Evolutionary conservation across 225 moss, liverwort and hornwort species (phyloP).

Genomic region (Anthoceros angustus): DNA sequence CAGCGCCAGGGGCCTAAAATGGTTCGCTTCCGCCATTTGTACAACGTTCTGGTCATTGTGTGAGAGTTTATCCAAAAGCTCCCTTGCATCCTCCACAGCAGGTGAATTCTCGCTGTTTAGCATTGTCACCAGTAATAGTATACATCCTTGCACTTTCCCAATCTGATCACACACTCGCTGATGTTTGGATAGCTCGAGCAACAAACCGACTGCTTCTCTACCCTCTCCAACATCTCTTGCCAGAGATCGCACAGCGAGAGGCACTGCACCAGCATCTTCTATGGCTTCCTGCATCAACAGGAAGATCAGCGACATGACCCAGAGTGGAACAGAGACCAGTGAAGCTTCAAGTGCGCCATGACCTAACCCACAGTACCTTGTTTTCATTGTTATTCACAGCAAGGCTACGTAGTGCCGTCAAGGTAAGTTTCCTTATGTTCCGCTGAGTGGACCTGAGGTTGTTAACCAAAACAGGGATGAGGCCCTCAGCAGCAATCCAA

Average conservation of each 20-base stretch:
- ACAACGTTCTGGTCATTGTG: slow-evolving; percentile 90
- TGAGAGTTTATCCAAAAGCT: slow-evolving; percentile 62
- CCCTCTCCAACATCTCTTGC: slow-evolving; percentile 86
- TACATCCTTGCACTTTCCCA: slow-evolving; percentile 92
- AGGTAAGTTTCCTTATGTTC: slow-evolving; percentile 52
- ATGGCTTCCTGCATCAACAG: slow-evolving; percentile 44
- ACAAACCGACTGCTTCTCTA: slow-evolving; percentile 64
- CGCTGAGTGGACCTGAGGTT: slow-evolving; percentile 46
- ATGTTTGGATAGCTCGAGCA: slow-evolving; percentile 75
- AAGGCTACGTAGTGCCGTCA: slow-evolving; percentile 61
- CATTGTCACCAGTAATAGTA: slow-evolving; percentile 85
- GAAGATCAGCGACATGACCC: slow-evolving; percentile 9
- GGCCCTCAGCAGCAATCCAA: slow-evolving; percentile 83
- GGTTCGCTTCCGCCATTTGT: slow-evolving; percentile 97
- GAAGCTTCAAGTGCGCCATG: neutral
- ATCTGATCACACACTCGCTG: slow-evolving; percentile 59
- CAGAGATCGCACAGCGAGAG: slow-evolving; percentile 62
- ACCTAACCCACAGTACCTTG: slow-evolving; percentile 35
- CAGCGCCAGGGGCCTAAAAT: slow-evolving; percentile 60
- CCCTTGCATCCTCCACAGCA: slow-evolving; percentile 61
- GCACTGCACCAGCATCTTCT: slow-evolving; percentile 67
- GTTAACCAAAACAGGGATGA: slow-evolving; percentile 45
- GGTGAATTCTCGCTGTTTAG: slow-evolving; percentile 60
- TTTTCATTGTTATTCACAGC: slow-evolving; percentile 58
- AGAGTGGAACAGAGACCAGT: neutral